phyloP scores from a whole-genome alignment of 2,329 filamentous ascomycete genomes.

The Zopfia rhizophila region DNA sequence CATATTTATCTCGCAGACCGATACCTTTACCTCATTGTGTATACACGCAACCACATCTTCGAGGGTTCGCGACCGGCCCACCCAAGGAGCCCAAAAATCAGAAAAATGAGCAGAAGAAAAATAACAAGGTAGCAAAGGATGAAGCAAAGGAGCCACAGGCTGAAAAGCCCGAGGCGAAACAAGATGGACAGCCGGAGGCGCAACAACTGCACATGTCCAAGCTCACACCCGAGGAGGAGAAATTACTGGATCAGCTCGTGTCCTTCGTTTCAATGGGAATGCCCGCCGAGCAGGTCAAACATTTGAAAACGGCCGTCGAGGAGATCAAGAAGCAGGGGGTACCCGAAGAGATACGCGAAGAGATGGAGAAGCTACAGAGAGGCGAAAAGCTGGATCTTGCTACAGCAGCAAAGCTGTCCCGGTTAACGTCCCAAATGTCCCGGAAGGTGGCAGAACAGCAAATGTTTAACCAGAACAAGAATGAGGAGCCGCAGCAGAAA shows the following conservation, averaged over 20 bases:
- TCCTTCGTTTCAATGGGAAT: constrained; percentile 66
- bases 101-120: constrained; percentile 34
- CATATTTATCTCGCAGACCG: constrained; percentile 46
- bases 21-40: constrained; percentile 55
- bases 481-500: constrained; percentile 53
- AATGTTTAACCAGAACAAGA: constrained; percentile 34
- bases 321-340: constrained; percentile 75
- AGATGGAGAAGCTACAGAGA: constrained; percentile 66
- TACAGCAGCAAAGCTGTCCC: constrained; percentile 69
- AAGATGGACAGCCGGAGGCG: constrained; percentile 52
- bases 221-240: constrained; percentile 66
- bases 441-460: constrained; percentile 58
- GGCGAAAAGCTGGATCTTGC: constrained; percentile 62
- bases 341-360: constrained; percentile 72
- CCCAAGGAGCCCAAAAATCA: constrained; percentile 46
- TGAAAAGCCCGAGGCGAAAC: constrained; percentile 43
- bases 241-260: constrained; percentile 68
- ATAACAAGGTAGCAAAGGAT: constrained; percentile 34
- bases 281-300: constrained; percentile 69
- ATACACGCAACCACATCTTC: constrained; percentile 55
- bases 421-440: constrained; percentile 67
- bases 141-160: constrained; percentile 44
- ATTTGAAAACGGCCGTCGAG: constrained; percentile 69
- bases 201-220: constrained; percentile 47
- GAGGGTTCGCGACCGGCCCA: constrained; percentile 55